A percentile compares a stretch with the other conserved stretches of the same genome.
These are phyloP conservation scores for Pseudogymnoascus sp. DNA, from an alignment of 2,329 filamentous ascomycete species.

Conservation along the genomic window DNA sequence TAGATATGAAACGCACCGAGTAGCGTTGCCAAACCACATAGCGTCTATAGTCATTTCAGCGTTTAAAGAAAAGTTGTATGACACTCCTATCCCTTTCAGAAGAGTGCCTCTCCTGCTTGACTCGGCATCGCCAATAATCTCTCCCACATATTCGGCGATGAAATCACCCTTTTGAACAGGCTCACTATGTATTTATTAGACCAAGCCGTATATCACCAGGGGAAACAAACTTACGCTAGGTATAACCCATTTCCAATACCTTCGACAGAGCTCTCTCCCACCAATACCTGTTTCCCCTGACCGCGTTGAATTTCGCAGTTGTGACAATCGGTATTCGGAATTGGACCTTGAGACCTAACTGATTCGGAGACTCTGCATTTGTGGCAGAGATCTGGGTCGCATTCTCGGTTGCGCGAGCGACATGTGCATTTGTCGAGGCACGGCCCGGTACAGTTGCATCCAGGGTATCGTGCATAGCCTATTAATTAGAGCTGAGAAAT, in stretches of 20 bases:
- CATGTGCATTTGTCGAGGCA: constrained; percentile 63
- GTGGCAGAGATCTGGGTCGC: constrained; percentile 64
- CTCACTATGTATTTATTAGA: constrained; percentile 33
- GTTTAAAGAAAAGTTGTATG: constrained; percentile 47
- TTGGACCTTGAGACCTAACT: not conserved
- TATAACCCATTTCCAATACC: constrained; percentile 69
- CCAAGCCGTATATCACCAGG: not conserved
- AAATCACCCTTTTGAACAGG: constrained; percentile 50
- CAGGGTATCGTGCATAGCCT: not conserved
- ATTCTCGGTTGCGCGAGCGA: constrained; percentile 65
- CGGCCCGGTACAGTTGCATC: constrained; percentile 15
- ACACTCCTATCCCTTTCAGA: constrained; percentile 29
- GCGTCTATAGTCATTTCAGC: constrained; percentile 24
- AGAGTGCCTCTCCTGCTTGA: constrained; percentile 19
- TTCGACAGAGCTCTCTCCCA: constrained; percentile 62
- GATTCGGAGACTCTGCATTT: not conserved
- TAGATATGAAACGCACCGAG: not conserved
- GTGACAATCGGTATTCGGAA: constrained; percentile 42
- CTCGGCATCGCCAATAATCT: constrained; percentile 39
- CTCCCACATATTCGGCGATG: constrained; percentile 73
- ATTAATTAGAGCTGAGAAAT: not conserved
- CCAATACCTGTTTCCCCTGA: constrained; percentile 53
- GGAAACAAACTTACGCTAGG: constrained; percentile 49
- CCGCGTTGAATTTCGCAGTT: constrained; percentile 67
- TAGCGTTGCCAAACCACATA: not conserved